Evolutionary conservation across 441 rosid genomes (phyloP), one percentile per base, ranked within the genome.

Genomic region (Heliophila coronopifolia): DNA sequence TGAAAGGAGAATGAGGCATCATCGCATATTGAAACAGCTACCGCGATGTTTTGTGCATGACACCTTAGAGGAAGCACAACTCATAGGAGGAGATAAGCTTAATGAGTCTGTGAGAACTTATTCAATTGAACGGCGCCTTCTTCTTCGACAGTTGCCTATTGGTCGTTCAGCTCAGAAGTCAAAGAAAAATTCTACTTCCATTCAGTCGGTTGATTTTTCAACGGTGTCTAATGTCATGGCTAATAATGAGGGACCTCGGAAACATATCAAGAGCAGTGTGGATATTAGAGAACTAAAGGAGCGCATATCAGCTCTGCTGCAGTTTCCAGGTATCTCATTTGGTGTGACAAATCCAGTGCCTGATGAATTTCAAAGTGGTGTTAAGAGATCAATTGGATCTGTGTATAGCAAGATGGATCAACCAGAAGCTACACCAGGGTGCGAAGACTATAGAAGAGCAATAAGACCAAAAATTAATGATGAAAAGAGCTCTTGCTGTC

Each of bases 361-460:
- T 22, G 86, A 87, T 69, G 96, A 84, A 66, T 78, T 81, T 61
- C 87, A 79, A 52, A 77, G 76, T 57, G 83, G 79, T 71, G 73
- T 59, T 65, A 90, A 79, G 75, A 80, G 81, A 73, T 55, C 86
- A 52, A 42, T 59, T 50, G 82, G 89, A 60, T 74, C 73, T 44
- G 60, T 52, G 28, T 54, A 68, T 75, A 80, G 37, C 74, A 83
- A 80, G 74, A 42, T 77, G 54, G 84, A 83, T 62, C 53, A 58
- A 11, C 36, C 62, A 16, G 97, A 87, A 72, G 80, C 71, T 49
- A 68, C 83, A 27, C 79, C 80, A 58, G 98, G 94, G 16, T 91
- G 95, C 49, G 99, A 91, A 72, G 98, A 87, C 66, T 91, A 94
- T 66, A 81, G 71, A 77, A 77, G 70, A 73, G 85, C 78, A 19